Evolutionary conservation across 257 asterid genomes (phyloP).

Genomic region (Penstemon newberryi): DNA sequence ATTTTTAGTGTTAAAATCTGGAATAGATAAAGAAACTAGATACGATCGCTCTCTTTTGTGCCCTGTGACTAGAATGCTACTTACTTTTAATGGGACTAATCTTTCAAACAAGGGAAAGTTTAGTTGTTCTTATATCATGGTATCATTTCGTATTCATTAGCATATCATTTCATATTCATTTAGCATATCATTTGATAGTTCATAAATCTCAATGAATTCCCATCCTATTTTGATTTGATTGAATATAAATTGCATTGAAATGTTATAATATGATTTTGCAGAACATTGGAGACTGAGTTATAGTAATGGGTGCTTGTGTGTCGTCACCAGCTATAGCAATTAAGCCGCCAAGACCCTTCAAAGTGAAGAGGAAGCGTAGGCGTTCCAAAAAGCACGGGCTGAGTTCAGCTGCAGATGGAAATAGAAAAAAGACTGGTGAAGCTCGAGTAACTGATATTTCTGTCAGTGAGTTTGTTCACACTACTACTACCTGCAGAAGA

Average conservation of each 20-base stretch:
- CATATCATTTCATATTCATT: background rate
- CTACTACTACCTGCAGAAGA: conserved; percentile 60
- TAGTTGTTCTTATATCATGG: background rate
- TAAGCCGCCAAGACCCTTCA: conserved; percentile 36
- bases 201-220: background rate
- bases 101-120: background rate
- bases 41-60: too few species aligned
- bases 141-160: background rate
- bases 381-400: conserved; percentile 44
- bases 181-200: background rate
- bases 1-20: too few species aligned
- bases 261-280: conserved; percentile 17
- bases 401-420: conserved; percentile 37
- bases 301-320: conserved; percentile 72
- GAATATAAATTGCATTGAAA: background rate
- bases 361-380: conserved; percentile 36
- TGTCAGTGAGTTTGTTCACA: conserved; percentile 63
- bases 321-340: conserved; percentile 50
- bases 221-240: background rate
- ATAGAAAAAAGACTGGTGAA: conserved; percentile 50
- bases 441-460: conserved; percentile 63
- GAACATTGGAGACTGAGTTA: conserved; percentile 27
- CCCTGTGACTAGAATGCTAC: background rate
- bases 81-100: background rate
- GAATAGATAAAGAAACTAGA: too few species aligned